Conservation (phyloP, 805 yeast genomes). For the Wickerhamiella vanderwaltii region DNA sequence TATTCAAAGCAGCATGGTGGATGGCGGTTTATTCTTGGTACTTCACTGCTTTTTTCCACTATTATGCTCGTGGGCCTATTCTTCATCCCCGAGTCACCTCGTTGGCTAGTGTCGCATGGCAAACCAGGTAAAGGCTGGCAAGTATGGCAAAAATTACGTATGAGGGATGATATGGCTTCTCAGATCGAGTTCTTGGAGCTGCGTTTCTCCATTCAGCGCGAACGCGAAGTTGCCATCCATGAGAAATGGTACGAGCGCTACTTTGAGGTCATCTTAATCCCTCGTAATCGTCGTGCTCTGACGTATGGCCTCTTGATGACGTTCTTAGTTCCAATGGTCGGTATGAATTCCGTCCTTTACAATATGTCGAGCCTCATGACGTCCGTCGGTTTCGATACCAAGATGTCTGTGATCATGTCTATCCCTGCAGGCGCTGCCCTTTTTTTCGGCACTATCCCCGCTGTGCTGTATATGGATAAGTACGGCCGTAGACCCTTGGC, state of each 20-base stretch:
- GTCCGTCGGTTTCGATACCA: slow-evolving; percentile 41
- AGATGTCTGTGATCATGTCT: slow-evolving; percentile 50
- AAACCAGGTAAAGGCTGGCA: slow-evolving; percentile 38
- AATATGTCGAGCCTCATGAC: slow-evolving; percentile 48
- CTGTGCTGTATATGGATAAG: slow-evolving; percentile 35
- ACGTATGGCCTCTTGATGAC: slow-evolving; percentile 44
- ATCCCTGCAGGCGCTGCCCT: slow-evolving; percentile 57
- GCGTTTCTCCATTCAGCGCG: slow-evolving; percentile 41
- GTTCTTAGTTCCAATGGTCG: slow-evolving; percentile 40
- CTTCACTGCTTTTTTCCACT: slow-evolving; percentile 48
- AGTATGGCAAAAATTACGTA: slow-evolving; percentile 43
- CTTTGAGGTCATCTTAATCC: slow-evolving; percentile 40
- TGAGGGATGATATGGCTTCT: slow-evolving; percentile 32
- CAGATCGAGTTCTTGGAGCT: slow-evolving; percentile 47
- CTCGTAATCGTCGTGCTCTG: slow-evolving; percentile 52
- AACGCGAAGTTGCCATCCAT: slow-evolving; percentile 26
- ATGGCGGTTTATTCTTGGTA: slow-evolving; percentile 57
- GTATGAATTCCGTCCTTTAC: slow-evolving; percentile 56
- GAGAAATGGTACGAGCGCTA: slow-evolving; percentile 32
- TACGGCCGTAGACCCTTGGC: slow-evolving; percentile 47
- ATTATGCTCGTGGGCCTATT: slow-evolving; percentile 38
- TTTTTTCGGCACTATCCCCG: slow-evolving; percentile 54
- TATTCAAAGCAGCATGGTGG: slow-evolving; percentile 39
- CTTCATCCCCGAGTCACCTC: slow-evolving; percentile 50
- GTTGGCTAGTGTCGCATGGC: slow-evolving; percentile 43